Conservation (phyloP, 768 basidiomycete genomes). For the Zangia roseola region DNA sequence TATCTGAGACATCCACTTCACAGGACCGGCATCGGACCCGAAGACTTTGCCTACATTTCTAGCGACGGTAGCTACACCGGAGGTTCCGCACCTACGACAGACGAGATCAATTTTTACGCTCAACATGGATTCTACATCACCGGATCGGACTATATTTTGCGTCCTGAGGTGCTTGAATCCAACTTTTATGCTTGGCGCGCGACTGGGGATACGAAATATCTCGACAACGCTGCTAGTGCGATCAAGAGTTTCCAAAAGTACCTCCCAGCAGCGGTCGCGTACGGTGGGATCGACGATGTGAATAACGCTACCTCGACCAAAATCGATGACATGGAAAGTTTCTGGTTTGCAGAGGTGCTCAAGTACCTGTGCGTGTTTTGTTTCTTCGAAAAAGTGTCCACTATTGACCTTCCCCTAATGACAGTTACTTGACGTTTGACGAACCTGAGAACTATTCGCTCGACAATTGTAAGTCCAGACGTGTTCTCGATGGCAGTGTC, state of each 20-base stretch:
- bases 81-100: slow-evolving; percentile 29
- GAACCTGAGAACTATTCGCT: slow-evolving; percentile 63
- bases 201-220: slow-evolving; percentile 68
- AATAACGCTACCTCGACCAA: slow-evolving; percentile 38
- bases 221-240: slow-evolving; percentile 59
- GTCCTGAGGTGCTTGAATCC: slow-evolving; percentile 79
- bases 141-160: slow-evolving; percentile 51
- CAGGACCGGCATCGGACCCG: slow-evolving; percentile 78
- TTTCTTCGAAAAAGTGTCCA: neutral
- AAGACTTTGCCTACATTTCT: slow-evolving; percentile 61
- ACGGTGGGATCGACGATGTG: slow-evolving; percentile 57
- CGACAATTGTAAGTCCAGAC: slow-evolving; percentile 48
- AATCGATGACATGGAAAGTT: slow-evolving; percentile 68
- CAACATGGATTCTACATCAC: slow-evolving; percentile 69
- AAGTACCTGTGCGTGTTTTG: slow-evolving; percentile 56
- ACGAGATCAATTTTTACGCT: slow-evolving; percentile 52
- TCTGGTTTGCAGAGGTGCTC: slow-evolving; percentile 69
- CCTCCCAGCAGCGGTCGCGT: slow-evolving; percentile 46
- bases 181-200: slow-evolving; percentile 79
- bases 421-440: slow-evolving; percentile 69
- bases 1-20: neutral
- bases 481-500: no score
- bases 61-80: slow-evolving; percentile 64
- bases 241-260: slow-evolving; percentile 57
- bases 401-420: no score